A percentile compares a stretch with the other conserved stretches of the same genome.
Evolutionary conservation across 805 yeast species (phyloP).

Genomic region (Sungouiella blattae): DNA sequence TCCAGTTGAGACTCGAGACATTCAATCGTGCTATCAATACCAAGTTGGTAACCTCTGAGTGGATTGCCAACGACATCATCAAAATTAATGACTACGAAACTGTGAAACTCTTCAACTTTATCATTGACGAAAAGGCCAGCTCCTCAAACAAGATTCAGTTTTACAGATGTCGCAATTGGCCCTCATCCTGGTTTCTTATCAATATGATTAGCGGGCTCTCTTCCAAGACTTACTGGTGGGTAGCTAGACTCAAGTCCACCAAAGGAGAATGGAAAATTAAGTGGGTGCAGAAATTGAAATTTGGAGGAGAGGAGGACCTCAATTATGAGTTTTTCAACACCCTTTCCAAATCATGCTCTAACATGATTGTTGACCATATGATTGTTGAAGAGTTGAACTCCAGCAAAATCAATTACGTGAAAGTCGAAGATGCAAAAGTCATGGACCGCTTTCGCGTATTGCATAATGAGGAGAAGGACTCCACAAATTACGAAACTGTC

Average conservation of each 20-base stretch:
- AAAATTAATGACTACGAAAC: conserved; percentile 48
- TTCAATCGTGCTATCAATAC: conserved; percentile 50
- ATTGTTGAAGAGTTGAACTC: conserved; percentile 47
- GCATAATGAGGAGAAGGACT: background rate
- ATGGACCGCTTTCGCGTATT: conserved; percentile 2
- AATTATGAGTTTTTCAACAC: conserved; percentile 34
- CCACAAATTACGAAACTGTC: conserved; percentile 7
- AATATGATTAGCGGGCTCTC: conserved; percentile 36
- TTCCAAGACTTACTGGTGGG: conserved; percentile 47
- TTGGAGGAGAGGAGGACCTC: conserved; percentile 13
- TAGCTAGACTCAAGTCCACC: conserved; percentile 45
- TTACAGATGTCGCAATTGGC: conserved; percentile 53
- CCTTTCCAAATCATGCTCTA: conserved; percentile 43
- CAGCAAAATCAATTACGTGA: conserved; percentile 34
- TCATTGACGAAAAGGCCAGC: conserved; percentile 20
- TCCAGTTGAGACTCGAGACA: conserved; percentile 47
- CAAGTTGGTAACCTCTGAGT: conserved; percentile 61
- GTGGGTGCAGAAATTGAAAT: conserved; percentile 40
- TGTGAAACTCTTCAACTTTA: conserved; percentile 33
- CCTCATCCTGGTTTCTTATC: conserved; percentile 52
- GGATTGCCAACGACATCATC: conserved; percentile 61
- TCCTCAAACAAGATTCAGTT: conserved; percentile 25
- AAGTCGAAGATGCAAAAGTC: conserved; percentile 6
- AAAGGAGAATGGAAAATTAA: conserved; percentile 55
- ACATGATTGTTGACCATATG: conserved; percentile 48